Percentiles rank a stretch among this genome's conserved stretches.
These are phyloP conservation scores for Exutisphaerella laricina DNA, from an alignment of 2,329 filamentous ascomycete genomes.

Conservation along the genomic window DNA sequence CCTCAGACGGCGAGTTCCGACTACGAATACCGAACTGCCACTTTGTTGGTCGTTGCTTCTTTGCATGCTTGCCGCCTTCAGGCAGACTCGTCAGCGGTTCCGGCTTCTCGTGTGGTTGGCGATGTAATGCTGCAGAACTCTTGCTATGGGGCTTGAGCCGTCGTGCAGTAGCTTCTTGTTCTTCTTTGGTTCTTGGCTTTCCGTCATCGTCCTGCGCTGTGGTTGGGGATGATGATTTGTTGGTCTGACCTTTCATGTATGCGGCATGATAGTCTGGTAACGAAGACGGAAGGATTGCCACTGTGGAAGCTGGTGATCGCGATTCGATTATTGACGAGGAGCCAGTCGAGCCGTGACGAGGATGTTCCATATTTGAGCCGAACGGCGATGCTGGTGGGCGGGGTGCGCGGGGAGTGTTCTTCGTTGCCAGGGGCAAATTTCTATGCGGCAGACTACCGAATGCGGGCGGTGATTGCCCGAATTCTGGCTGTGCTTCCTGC, in stretches of 20 bases:
- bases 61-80: constrained; percentile 37
- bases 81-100: constrained; percentile 53
- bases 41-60: constrained; percentile 73
- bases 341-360: constrained; percentile 39
- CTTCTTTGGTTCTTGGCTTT: constrained; percentile 46
- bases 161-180: constrained; percentile 74
- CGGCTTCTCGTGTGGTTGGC: constrained; percentile 38
- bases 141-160: constrained; percentile 83
- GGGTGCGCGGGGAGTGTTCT: constrained; percentile 26
- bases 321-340: constrained; percentile 35
- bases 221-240: constrained; percentile 31
- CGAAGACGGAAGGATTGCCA: constrained; percentile 86
- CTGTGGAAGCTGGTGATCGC: constrained; percentile 60
- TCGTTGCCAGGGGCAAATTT: constrained; percentile 3
- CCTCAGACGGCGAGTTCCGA: constrained; percentile 88
- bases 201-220: constrained; percentile 38
- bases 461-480: constrained; percentile 32
- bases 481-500: constrained; percentile 44
- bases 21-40: constrained; percentile 99
- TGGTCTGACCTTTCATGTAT: constrained; percentile 65
- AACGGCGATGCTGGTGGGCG: constrained; percentile 31
- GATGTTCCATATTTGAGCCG: constrained; percentile 33
- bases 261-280: constrained; percentile 86
- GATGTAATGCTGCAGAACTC: constrained; percentile 35
- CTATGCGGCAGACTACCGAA: constrained; percentile 10